Conservation (phyloP, 2,329 filamentous ascomycete species). For the Fusarium foetens region DNA sequence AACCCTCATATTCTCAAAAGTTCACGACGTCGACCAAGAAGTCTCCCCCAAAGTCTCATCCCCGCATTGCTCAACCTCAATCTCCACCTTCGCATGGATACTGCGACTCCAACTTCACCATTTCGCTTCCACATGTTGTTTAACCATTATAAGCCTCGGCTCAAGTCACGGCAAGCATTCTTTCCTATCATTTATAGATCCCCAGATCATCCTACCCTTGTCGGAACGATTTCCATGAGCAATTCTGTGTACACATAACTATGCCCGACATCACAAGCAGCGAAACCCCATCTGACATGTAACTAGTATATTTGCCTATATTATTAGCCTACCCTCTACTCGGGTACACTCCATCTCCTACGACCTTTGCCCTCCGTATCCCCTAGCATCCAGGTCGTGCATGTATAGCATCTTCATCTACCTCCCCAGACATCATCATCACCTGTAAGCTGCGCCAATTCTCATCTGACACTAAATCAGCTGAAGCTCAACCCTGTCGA, state of each 20-base stretch:
- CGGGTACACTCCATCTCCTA: conserved; percentile 11
- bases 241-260: not conserved
- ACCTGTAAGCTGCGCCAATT: conserved; percentile 1
- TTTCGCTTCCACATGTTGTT: conserved; percentile 21
- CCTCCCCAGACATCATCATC: conserved; percentile 20
- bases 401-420: conserved; percentile 25
- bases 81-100: conserved; percentile 17
- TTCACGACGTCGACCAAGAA: conserved; percentile 32
- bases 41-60: conserved; percentile 6
- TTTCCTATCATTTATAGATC: not conserved
- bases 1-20: not conserved
- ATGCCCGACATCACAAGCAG: not conserved
- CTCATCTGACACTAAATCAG: conserved; percentile 12
- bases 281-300: conserved; percentile 5
- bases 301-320: conserved; percentile 36
- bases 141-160: conserved; percentile 25
- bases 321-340: conserved; percentile 28
- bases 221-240: too few relatives aligned
- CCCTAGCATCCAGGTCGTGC: conserved; percentile 29
- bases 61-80: conserved; percentile 26
- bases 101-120: not conserved
- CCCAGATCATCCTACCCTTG: not conserved
- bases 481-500: conserved; percentile 26
- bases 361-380: conserved; percentile 5
- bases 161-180: not conserved